Evolutionary conservation across 2,329 filamentous ascomycete species (phyloP).

Genomic region (Xenosphaeropsis pyriputrescens): DNA sequence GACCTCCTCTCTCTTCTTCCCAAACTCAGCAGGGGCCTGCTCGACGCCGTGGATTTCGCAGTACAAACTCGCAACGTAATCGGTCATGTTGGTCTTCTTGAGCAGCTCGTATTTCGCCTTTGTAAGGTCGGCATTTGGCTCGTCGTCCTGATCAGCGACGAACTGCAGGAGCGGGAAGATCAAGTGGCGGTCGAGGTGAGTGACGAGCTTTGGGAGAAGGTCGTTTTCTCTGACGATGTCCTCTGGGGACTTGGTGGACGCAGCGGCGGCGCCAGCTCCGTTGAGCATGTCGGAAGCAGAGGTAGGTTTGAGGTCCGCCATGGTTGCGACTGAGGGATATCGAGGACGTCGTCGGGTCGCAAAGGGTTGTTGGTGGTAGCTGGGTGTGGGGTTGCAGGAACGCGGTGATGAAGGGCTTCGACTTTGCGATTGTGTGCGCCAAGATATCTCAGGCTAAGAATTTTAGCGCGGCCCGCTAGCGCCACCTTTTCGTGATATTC

Average conservation of each 20-base stretch:
- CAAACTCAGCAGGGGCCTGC: conserved; percentile 70
- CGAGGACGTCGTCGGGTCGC: conserved; percentile 1
- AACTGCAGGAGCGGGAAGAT: conserved; percentile 96
- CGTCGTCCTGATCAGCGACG: conserved; percentile 66
- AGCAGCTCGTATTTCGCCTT: conserved; percentile 86
- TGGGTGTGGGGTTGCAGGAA: not conserved
- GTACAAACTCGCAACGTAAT: conserved; percentile 88
- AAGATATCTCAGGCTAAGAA: conserved; percentile 1
- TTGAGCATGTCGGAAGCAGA: conserved; percentile 6
- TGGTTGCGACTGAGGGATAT: conserved; percentile 20
- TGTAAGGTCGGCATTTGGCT: conserved; percentile 58
- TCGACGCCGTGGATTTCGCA: conserved; percentile 74
- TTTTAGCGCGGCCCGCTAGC: too few relatives aligned
- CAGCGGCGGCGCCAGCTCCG: conserved; percentile 3
- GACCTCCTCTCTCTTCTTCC: conserved; percentile 79
- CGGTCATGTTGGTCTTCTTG: conserved; percentile 97
- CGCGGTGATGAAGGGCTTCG: conserved; percentile 4
- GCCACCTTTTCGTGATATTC: not conserved
- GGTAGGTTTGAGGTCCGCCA: conserved; percentile 27
- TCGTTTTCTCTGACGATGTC: conserved; percentile 30
- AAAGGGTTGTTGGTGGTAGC: conserved; percentile 1
- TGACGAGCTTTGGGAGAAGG: conserved; percentile 75
- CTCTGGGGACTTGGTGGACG: conserved; percentile 29
- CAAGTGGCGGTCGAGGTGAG: conserved; percentile 86
- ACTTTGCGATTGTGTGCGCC: conserved; percentile 1